Evolutionary conservation across 768 basidiomycete species (phyloP).

Genomic region (Macrocybe gigantea): DNA sequence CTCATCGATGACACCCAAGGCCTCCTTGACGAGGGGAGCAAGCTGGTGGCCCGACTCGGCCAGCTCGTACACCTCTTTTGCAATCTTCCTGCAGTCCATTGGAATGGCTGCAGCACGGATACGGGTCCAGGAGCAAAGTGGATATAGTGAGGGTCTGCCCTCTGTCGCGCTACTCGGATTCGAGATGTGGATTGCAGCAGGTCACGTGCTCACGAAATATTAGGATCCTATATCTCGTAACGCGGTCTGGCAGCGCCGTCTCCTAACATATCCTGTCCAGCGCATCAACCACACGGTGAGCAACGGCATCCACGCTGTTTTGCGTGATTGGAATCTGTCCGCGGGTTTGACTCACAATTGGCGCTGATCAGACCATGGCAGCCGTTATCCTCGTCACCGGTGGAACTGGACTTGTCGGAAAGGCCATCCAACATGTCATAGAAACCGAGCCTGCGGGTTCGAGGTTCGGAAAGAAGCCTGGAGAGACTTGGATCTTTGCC

Average conservation of each 20-base stretch:
- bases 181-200: too few species aligned
- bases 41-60: slow-evolving; percentile 47
- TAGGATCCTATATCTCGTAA: too few species aligned
- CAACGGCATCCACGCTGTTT: too few species aligned
- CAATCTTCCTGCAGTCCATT: slow-evolving; percentile 49
- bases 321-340: too few species aligned
- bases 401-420: slow-evolving; percentile 84
- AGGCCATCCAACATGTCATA: slow-evolving; percentile 73
- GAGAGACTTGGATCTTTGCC: slow-evolving; percentile 86
- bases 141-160: neutral
- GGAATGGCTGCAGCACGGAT: neutral
- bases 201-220: too few species aligned
- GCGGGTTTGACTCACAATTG: too few species aligned
- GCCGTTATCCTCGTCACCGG: slow-evolving; percentile 76
- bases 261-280: too few species aligned
- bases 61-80: slow-evolving; percentile 55
- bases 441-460: slow-evolving; percentile 74
- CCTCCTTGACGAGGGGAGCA: slow-evolving; percentile 63
- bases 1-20: slow-evolving; percentile 74
- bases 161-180: too few species aligned
- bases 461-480: slow-evolving; percentile 66
- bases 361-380: slow-evolving; percentile 18
- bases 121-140: neutral
- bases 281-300: too few species aligned
- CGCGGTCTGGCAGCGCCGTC: too few species aligned